A percentile compares a stretch with the other conserved stretches of the same genome.
Conservation (phyloP, 371 early-diverging fungal genomes). For the Cokeromyces recurvatus region DNA sequence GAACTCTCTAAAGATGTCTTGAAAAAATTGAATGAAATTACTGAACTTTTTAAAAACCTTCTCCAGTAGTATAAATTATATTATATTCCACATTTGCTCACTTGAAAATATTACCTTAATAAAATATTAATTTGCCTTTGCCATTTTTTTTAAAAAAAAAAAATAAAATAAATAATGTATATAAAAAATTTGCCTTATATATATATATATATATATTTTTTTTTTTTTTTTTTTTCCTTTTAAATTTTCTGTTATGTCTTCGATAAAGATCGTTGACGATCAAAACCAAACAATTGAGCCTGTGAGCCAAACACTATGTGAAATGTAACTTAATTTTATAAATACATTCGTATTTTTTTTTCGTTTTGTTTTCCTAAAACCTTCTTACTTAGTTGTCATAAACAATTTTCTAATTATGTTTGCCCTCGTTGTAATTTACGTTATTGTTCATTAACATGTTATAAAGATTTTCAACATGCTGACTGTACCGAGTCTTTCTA, state of each 20-base stretch:
- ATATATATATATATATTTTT: not conserved
- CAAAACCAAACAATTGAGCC: conserved; percentile 9
- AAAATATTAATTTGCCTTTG: too few relatives aligned
- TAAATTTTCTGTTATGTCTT: conserved; percentile 3
- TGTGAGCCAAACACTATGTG: conserved; percentile 19
- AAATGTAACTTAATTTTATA: conserved; percentile 13
- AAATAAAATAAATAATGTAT: too few relatives aligned
- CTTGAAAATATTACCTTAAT: too few relatives aligned
- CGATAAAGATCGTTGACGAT: conserved; percentile 4
- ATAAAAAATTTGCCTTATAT: not conserved
- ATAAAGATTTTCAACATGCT: conserved; percentile 49
- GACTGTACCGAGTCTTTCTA: conserved; percentile 69
- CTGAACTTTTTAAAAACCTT: not conserved
- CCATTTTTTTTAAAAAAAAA: too few relatives aligned
- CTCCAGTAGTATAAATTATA: too few relatives aligned
- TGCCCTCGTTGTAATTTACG: conserved; percentile 70
- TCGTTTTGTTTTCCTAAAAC: not conserved
- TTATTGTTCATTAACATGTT: conserved; percentile 66
- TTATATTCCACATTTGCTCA: too few relatives aligned
- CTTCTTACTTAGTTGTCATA: conserved; percentile 51
- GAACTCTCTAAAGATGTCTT: not conserved
- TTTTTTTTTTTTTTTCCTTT: not conserved
- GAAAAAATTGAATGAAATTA: conserved; percentile 8
- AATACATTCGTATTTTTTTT: not conserved
- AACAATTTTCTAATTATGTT: conserved; percentile 53